Base-by-base conservation (phyloP, 768 basidiomycete species). In the Dacryopinax spathularia region DNA sequence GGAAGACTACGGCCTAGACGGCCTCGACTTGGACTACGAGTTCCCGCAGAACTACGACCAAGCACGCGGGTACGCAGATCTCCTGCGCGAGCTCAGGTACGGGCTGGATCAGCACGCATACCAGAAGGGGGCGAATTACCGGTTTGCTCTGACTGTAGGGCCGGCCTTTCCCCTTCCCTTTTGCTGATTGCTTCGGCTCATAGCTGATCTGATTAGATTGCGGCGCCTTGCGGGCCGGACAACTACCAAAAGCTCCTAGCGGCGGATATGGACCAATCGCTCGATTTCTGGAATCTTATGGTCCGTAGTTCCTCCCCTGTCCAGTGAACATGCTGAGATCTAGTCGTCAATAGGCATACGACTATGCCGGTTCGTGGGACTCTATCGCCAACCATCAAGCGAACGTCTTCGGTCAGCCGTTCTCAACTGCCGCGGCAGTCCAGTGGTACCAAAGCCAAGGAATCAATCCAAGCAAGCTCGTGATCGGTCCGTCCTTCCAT, bases 281-380 rank as follows among this genome's bases (percentile, higher is more conserved):
- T 99, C 25, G 89, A 91, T 70, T 93, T 97, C 73, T 98, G 93
- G 94, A 98, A 99, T 72, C 75, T 99, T 73, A 99, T 99, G 96
- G 85, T 74, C 64, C 67, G 60, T 22, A n/a, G n/a, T n/a, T n/a
- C n/a, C n/a, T n/a, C n/a, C n/a, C n/a, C n/a, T n/a, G n/a, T n/a
- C n/a, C n/a, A n/a, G n/a, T n/a, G n/a, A n/a, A n/a, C n/a, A 41
- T 29, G 34, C 29, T 31, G 64, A 44, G 10, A 60, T n/a, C 62
- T 7, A 34, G 37, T 1, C 43, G 34, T 20, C 29, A 20, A 25
- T 16, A 34, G 56, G 48, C 48, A 13, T 34, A 56, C 34, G 60
- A 74, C 71, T 75, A 76, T 63, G 68, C 75, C n/a, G 79, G 80
- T 7, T 75, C 75, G 1, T 81, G 80, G 80, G 77, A 78, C 37